Conservation (phyloP, 1,139 yeast species). For the Saccharomyces hybrid region DNA sequence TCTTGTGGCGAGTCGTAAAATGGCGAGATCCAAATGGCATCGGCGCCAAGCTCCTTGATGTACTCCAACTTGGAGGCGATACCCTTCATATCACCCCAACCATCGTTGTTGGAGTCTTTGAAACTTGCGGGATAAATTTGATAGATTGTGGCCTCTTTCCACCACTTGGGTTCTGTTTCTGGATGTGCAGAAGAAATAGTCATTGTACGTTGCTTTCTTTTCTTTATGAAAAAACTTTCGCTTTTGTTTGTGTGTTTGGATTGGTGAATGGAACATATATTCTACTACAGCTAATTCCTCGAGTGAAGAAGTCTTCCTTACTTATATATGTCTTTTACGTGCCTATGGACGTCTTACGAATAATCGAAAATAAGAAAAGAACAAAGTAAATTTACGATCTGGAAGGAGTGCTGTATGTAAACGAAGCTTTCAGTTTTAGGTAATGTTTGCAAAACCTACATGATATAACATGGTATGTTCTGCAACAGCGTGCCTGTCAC, state of each 20-base stretch:
- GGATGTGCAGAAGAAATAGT: conserved; percentile 22
- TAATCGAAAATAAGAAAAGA: too few species aligned
- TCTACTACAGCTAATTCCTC: background rate
- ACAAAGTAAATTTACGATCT: too few species aligned
- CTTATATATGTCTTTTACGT: too few species aligned
- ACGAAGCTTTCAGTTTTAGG: too few species aligned
- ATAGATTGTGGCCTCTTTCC: conserved; percentile 50
- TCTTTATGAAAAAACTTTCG: background rate
- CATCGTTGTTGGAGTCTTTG: conserved; percentile 52
- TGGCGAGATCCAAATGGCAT: conserved; percentile 51
- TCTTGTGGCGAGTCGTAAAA: conserved; percentile 53
- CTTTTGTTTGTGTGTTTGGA: background rate
- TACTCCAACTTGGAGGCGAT: conserved; percentile 46
- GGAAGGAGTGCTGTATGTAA: too few species aligned
- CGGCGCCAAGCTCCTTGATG: conserved; percentile 46
- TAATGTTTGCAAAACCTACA: too few species aligned
- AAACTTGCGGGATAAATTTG: conserved; percentile 55
- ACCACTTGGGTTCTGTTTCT: conserved; percentile 35
- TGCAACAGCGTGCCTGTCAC: background rate
- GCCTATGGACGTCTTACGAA: too few species aligned
- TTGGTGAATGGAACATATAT: background rate
- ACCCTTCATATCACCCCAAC: conserved; percentile 50
- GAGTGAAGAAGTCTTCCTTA: background rate
- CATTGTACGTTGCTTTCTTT: background rate
- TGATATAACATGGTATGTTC: background rate